Evolutionary conservation across 495 filamentous ascomycete genomes (phyloP).

Genomic region (Pseudotulostoma volvatum): DNA sequence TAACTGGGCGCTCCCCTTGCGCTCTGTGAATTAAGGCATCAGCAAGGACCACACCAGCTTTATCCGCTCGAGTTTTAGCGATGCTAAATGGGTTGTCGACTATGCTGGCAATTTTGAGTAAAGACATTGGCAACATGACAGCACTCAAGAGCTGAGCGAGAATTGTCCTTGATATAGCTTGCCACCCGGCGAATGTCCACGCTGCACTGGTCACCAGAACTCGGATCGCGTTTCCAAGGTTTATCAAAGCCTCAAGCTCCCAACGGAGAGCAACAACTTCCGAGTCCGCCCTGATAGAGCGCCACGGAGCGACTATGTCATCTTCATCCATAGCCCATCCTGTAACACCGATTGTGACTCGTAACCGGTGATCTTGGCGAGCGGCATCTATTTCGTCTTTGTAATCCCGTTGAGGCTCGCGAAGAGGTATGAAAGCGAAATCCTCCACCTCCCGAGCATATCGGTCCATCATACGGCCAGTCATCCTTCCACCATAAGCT

Average conservation of each 20-base stretch:
- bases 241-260: conserved; percentile 62
- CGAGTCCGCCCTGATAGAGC: conserved; percentile 45
- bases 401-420: conserved; percentile 20
- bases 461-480: conserved; percentile 69
- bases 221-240: conserved; percentile 59
- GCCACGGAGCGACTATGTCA: conserved; percentile 62
- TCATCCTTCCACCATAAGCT: conserved; percentile 74
- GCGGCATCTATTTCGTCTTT: conserved; percentile 29
- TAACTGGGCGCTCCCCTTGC: conserved; percentile 79
- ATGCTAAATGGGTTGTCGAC: conserved; percentile 85
- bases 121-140: conserved; percentile 56
- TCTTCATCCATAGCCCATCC: conserved; percentile 64
- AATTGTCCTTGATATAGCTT: conserved; percentile 63
- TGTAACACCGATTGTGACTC: conserved; percentile 66
- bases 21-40: conserved; percentile 77
- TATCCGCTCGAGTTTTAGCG: conserved; percentile 67
- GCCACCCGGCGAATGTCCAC: conserved; percentile 58
- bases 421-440: conserved; percentile 72
- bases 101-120: conserved; percentile 64
- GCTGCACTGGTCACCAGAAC: conserved; percentile 59
- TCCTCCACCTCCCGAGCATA: conserved; percentile 78
- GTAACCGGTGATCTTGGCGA: conserved; percentile 45
- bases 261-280: conserved; percentile 77
- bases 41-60: conserved; percentile 69
- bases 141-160: conserved; percentile 55